These are phyloP conservation scores for Hymenoscyphus fraxineus DNA, from an alignment of 2,329 filamentous ascomycete species.

Conservation along the genomic window DNA sequence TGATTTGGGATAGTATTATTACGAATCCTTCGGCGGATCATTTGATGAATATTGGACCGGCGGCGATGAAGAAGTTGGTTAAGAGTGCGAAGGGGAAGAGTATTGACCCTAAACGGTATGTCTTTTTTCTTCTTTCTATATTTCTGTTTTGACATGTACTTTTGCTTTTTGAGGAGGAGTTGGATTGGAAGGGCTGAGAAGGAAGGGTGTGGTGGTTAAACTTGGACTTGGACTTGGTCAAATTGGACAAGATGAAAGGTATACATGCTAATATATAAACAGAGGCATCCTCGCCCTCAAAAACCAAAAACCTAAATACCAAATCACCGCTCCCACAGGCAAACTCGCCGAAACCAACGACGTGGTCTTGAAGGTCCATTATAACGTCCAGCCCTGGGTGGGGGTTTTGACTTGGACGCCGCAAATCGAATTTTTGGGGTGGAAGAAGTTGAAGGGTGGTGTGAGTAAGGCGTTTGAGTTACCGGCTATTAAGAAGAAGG, in stretches of 20 bases:
- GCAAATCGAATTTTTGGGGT: constrained; percentile 51
- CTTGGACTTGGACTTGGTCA: neutral
- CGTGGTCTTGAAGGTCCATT: constrained; percentile 77
- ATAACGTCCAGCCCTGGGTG: constrained; percentile 98
- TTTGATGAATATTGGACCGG: constrained; percentile 57
- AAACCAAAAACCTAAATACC: constrained; percentile 92
- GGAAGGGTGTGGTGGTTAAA: neutral
- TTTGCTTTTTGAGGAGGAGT: neutral
- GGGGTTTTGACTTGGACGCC: constrained; percentile 79
- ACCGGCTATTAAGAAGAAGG: constrained; percentile 62
- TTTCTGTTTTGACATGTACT: neutral
- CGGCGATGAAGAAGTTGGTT: constrained; percentile 58
- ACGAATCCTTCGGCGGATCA: constrained; percentile 65
- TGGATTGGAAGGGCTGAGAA: neutral
- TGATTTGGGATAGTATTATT: constrained; percentile 97
- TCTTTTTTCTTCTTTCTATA: neutral
- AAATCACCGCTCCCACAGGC: constrained; percentile 85
- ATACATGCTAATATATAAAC: constrained; percentile 13
- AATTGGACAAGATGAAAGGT: neutral
- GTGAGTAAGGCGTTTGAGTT: constrained; percentile 61
- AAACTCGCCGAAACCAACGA: constrained; percentile 70
- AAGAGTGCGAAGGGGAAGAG: constrained; percentile 57
- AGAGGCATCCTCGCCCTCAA: constrained; percentile 72
- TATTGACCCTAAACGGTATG: constrained; percentile 44
- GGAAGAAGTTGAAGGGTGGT: constrained; percentile 64